Evolutionary conservation across 2,329 filamentous ascomycete species (phyloP), one percentile per base, ranked within the genome.

Genomic region (Didymella keratinophila): DNA sequence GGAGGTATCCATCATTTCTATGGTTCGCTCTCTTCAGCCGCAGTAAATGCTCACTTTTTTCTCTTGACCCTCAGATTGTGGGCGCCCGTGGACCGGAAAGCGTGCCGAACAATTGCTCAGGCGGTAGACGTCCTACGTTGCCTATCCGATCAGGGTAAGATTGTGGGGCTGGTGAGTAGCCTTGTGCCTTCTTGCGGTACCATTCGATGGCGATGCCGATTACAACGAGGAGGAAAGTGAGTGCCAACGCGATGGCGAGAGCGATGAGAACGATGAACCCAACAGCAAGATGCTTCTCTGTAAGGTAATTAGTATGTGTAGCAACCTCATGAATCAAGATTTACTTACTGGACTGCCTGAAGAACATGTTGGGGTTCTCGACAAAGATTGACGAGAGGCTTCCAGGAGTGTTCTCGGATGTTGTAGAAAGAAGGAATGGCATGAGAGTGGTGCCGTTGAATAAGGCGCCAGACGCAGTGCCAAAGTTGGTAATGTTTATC

Each of bases 341-440:
- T 34, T 30, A 83, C 86, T 81, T 82, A 91, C 89, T 76, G 66
- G 80, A 77, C 57, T 83, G 80, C 25, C 80, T 83, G 79, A 97
- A 95, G 72, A 91, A 91, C 72, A 90, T 87, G 62, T 89, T 81
- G 47, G 80, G 79, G 58, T 91, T 89, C 78, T 96, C 88, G 11
- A 93, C 90, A 76, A 99, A 96, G 61, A 98, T 83, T 65, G 86
- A 87, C 32, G 90, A 88, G 70, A 99, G 86, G 68, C 87, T 93
- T 47, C 93, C 92, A 11, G 86, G 52, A 12, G 83, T 82, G 58
- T 87, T 87, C 69, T 87, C 83, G 12, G 83, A 78, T 47, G 68
- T 89, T 44, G 87, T 89, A 2, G 93, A 91, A 41, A 99, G 84
- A 39, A 92, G 85, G 75, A 94, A 97, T 0, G 95, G 94, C 50